Percentiles rank a stretch among this genome's conserved stretches.
Conservation (phyloP, 805 yeast genomes). For the Pichia californica region DNA sequence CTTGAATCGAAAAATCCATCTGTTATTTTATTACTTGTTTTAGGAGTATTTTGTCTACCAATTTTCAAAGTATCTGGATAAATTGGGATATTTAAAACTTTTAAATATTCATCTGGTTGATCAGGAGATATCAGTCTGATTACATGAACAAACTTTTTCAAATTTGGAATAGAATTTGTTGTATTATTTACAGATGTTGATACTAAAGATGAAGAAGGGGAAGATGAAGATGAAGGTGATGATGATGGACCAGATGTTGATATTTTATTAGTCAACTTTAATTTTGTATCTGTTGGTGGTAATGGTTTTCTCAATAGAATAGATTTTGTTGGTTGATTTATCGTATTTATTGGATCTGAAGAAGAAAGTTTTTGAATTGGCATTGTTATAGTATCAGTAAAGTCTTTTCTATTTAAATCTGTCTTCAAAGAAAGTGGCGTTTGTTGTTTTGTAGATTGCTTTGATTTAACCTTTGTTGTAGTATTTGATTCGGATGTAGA, state of each 20-base stretch:
- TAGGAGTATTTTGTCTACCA: constrained; percentile 82
- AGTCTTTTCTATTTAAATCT: background rate
- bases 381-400: background rate
- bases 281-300: background rate
- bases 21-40: constrained; percentile 51
- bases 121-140: constrained; percentile 74
- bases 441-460: background rate
- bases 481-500: no score
- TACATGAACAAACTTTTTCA: constrained; percentile 41
- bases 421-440: constrained; percentile 1
- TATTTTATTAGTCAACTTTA: background rate
- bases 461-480: background rate
- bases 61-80: constrained; percentile 77
- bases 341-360: background rate
- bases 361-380: background rate
- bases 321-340: background rate
- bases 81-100: constrained; percentile 71
- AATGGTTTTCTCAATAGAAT: background rate
- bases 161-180: background rate
- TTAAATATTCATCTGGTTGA: constrained; percentile 57
- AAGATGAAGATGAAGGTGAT: background rate
- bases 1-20: constrained; percentile 95
- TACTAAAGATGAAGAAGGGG: background rate
- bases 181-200: no score
- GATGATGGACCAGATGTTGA: background rate